phyloP scores from a whole-genome alignment of 129 eudicot species.

The Apium graveolens region DNA sequence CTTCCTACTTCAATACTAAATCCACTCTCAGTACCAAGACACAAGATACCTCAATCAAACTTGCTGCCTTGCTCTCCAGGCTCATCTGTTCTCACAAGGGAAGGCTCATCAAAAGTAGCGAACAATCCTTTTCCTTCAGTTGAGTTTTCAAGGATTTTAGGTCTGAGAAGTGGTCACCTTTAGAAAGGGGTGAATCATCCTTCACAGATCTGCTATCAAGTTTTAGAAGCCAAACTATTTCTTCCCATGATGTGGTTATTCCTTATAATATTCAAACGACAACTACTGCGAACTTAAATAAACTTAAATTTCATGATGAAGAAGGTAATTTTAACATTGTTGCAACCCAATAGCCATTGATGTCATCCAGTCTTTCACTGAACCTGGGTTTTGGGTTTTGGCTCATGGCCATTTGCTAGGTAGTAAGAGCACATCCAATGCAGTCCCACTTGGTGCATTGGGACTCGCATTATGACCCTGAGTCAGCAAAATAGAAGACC shows the following conservation, averaged over 20 bases:
- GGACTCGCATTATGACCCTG: too few relatives aligned
- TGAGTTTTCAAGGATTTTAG: slow-evolving; percentile 76
- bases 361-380: slow-evolving; percentile 61
- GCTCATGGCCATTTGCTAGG: slow-evolving; percentile 34
- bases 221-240: slow-evolving; percentile 48
- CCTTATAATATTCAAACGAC: slow-evolving; percentile 32
- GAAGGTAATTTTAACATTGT: slow-evolving; percentile 38
- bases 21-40: slow-evolving; percentile 54
- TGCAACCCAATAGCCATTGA: slow-evolving; percentile 45
- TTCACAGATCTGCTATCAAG: slow-evolving; percentile 82
- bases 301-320: slow-evolving; percentile 20
- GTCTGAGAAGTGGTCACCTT: slow-evolving; percentile 48
- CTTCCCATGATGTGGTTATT: slow-evolving; percentile 35
- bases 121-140: slow-evolving; percentile 65
- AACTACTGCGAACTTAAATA: slow-evolving; percentile 14
- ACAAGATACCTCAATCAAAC: slow-evolving; percentile 72
- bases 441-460: too few relatives aligned
- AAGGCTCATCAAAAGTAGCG: slow-evolving; percentile 57
- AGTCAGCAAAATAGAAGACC: too few relatives aligned
- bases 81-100: slow-evolving; percentile 85
- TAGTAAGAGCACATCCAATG: too few relatives aligned
- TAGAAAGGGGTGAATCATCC: slow-evolving; percentile 53
- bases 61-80: slow-evolving; percentile 71
- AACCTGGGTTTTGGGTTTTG: slow-evolving; percentile 53
- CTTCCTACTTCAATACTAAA: slow-evolving; percentile 70